phyloP scores from a whole-genome alignment of 805 yeast species.

The Jamesozyma piceae region DNA sequence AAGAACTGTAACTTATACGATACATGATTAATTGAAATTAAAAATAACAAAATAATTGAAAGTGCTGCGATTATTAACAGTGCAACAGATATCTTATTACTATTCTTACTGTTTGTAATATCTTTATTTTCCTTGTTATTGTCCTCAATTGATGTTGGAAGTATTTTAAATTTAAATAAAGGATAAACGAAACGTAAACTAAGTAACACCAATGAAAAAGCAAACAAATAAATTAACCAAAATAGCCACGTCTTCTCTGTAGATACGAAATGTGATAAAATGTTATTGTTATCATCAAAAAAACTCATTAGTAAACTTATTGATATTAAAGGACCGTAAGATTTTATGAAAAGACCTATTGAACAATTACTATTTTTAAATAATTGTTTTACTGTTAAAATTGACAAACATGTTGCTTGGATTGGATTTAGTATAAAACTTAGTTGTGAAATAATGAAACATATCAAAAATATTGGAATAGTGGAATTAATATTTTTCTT shows the following conservation, averaged over 20 bases:
- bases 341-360: not conserved
- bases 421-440: conserved; percentile 9
- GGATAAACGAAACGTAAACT: conserved; percentile 1
- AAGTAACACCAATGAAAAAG: not conserved
- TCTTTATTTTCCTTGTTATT: not conserved
- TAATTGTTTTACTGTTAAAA: conserved; percentile 9
- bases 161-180: not conserved
- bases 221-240: not conserved
- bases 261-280: not conserved
- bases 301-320: not conserved
- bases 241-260: not conserved
- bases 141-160: not conserved
- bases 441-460: conserved; percentile 3
- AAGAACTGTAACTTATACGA: conserved; percentile 14
- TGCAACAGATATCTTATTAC: not conserved
- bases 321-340: conserved; percentile 1
- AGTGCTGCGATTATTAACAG: not conserved
- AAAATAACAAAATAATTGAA: not conserved
- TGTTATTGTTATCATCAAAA: not conserved
- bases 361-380: not conserved
- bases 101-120: not conserved
- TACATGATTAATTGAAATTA: not conserved
- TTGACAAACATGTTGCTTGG: conserved; percentile 13
- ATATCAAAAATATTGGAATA: conserved; percentile 2
- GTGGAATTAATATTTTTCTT: not conserved